Conservation (phyloP, 805 yeast species). For the Pichia manshurica region DNA sequence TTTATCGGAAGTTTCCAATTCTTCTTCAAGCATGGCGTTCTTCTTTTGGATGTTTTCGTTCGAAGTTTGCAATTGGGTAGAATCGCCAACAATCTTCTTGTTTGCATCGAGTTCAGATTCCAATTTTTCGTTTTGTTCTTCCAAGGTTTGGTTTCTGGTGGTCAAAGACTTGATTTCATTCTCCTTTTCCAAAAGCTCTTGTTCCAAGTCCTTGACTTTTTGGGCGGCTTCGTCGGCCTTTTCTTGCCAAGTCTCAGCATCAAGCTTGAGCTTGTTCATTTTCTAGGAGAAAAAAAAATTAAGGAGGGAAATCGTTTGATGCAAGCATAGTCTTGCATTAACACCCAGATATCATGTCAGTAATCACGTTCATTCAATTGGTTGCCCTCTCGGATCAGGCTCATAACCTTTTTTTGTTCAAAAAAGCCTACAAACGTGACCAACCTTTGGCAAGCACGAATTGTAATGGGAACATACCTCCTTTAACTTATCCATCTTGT, state of each 20-base stretch:
- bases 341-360: neutral
- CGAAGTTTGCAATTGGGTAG: slow-evolving; percentile 78
- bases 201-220: slow-evolving; percentile 85
- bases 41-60: slow-evolving; percentile 90
- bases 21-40: slow-evolving; percentile 82
- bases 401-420: no score
- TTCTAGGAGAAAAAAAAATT: slow-evolving; percentile 40
- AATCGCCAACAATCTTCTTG: slow-evolving; percentile 86
- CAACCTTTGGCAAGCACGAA: no score
- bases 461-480: slow-evolving; percentile 33
- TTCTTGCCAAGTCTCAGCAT: slow-evolving; percentile 96
- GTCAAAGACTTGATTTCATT: slow-evolving; percentile 90
- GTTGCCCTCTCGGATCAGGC: no score
- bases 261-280: slow-evolving; percentile 82
- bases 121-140: slow-evolving; percentile 72
- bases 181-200: slow-evolving; percentile 86
- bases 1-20: slow-evolving; percentile 83
- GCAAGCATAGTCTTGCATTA: no score
- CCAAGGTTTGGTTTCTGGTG: slow-evolving; percentile 86
- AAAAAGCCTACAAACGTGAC: no score
- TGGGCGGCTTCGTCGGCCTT: slow-evolving; percentile 82
- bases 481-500: slow-evolving; percentile 42
- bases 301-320: neutral
- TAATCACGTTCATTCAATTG: neutral
- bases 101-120: slow-evolving; percentile 69